Base-by-base conservation (phyloP, 768 basidiomycete species). In the Lactarius pseudohatsudake region DNA sequence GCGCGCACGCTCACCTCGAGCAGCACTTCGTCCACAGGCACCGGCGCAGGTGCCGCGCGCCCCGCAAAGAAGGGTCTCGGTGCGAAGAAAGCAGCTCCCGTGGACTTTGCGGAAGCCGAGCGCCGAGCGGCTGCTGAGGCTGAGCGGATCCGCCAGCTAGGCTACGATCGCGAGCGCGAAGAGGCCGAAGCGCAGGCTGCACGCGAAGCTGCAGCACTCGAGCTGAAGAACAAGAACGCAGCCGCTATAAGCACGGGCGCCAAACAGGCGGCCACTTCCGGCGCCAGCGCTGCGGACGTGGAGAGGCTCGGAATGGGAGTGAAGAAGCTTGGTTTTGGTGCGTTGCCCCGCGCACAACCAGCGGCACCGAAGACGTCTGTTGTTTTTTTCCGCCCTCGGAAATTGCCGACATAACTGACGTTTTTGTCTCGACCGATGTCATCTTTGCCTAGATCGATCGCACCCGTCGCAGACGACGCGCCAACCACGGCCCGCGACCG, bases 101-200 rank as follows among this genome's bases (percentile, higher is more conserved):
- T 98, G 70, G 88, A 98, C 77, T 99, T 99, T 75, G 97, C 91
- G 22, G 94, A 94, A 72, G 97, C 94, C 0, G 96, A 98, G 76
- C 82, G 89, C 34, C 90, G 90, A 71, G 97, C 97, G 0, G 75
- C 84, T 32, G 96, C 94, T 73, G 97, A 98, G 75, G 95, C 94
- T 30, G 96, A 96, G 77, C 84, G 94, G 64, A 85, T 95, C 75
- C 91, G 92, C 75, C 87, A 95, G 71, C 84, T 97, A 20, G 96
- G 96, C 0, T 97, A 98, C 74, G 94, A 97, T 74, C 84, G 91
- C 22, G 84, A 88, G 73, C 81, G 86, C 47, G 93, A 97, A 75
- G 91, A 90, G 72, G 88, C 88, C 26, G 94, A 95, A 73, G 91
- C 89, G 70, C 87, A 85, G 72, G 85, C 84, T 41, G 81, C 81